phyloP scores from a whole-genome alignment of 2,329 filamentous ascomycete genomes.

The Rasamsonia emersonii region DNA sequence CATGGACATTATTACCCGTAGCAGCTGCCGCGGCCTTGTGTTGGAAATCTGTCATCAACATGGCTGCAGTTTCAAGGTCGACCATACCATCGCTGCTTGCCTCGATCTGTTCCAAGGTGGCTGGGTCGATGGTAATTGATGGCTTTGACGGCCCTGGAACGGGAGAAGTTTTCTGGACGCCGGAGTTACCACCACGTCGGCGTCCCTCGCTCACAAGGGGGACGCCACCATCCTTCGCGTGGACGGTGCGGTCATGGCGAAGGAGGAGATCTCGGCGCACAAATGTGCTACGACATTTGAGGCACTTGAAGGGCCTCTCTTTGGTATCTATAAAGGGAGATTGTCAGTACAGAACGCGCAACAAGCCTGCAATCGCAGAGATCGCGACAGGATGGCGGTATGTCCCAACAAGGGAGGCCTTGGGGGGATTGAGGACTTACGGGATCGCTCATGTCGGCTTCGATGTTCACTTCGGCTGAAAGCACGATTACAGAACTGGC shows the following conservation, averaged over 20 bases:
- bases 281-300: conserved; percentile 97
- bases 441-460: conserved; percentile 92
- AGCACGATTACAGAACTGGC: conserved; percentile 94
- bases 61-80: conserved; percentile 93
- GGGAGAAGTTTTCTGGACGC: conserved; percentile 28
- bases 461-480: conserved; percentile 97
- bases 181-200: conserved; percentile 43
- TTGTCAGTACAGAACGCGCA: too few relatives aligned
- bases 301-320: conserved; percentile 96
- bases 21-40: conserved; percentile 76
- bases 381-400: conserved; percentile 3
- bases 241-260: conserved; percentile 94
- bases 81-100: conserved; percentile 83
- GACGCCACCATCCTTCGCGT: conserved; percentile 93
- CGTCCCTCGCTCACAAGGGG: conserved; percentile 92
- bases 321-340: conserved; percentile 77
- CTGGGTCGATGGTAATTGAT: conserved; percentile 71
- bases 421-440: conserved; percentile 56
- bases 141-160: conserved; percentile 59
- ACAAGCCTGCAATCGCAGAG: too few relatives aligned
- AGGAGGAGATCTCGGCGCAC: conserved; percentile 93
- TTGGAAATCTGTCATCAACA: conserved; percentile 97
- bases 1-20: conserved; percentile 39
- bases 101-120: conserved; percentile 86
- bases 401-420: conserved; percentile 2